Conservation (phyloP, 2,329 filamentous ascomycete species). For the Clonostachys rhizophaga region DNA sequence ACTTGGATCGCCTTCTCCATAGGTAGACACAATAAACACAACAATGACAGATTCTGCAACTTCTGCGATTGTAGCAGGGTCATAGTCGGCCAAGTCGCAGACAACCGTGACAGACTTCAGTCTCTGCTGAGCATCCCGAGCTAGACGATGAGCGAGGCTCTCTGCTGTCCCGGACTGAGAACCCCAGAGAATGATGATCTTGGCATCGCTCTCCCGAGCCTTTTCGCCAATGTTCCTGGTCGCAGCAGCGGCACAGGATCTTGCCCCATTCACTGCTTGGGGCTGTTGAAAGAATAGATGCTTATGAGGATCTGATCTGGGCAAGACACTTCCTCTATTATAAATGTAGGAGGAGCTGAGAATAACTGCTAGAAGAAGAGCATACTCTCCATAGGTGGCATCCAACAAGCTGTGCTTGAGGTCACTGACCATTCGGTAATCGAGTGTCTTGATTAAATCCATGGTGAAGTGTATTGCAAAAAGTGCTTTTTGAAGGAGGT, state of each 20-base stretch:
- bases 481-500: neutral
- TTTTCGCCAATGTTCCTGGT: neutral
- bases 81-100: constrained; percentile 2
- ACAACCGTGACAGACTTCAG: constrained; percentile 15
- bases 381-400: neutral
- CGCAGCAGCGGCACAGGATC: neutral
- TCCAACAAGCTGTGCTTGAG: neutral
- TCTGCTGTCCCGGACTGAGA: constrained; percentile 95
- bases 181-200: constrained; percentile 51
- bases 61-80: neutral
- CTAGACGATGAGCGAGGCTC: constrained; percentile 81
- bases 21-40: constrained; percentile 65
- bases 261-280: neutral
- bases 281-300: neutral
- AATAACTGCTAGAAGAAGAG: neutral
- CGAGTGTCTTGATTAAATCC: neutral
- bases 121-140: constrained; percentile 84
- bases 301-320: neutral
- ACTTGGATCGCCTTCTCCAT: constrained; percentile 96
- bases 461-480: neutral
- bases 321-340: neutral
- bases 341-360: neutral
- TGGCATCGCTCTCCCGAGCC: neutral
- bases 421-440: neutral
- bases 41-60: neutral